A percentile compares a stretch with the other conserved stretches of the same genome.
Evolutionary conservation across 441 rosid genomes (phyloP).

Genomic region (Lepidium campestre): DNA sequence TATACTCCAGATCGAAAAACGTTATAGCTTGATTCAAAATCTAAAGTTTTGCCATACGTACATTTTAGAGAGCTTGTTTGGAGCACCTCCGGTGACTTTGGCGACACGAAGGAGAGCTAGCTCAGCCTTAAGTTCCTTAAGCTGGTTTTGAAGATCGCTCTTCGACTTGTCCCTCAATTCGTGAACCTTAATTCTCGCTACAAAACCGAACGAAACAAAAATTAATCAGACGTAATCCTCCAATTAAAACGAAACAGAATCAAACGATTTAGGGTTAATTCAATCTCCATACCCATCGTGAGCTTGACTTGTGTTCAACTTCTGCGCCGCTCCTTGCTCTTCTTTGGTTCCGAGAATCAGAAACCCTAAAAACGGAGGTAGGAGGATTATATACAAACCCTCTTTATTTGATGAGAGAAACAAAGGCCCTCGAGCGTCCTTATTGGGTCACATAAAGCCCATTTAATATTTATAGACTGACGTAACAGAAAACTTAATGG

Average conservation of each 20-base stretch:
- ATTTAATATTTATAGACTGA: background rate
- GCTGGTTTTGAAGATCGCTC: constrained; percentile 63
- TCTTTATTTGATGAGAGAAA: background rate
- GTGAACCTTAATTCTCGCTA: constrained; percentile 94
- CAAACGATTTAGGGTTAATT: background rate
- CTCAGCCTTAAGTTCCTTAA: constrained; percentile 78
- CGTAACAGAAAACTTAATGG: background rate
- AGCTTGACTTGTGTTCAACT: constrained; percentile 10
- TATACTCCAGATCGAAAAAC: background rate
- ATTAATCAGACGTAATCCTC: background rate
- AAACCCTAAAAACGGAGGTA: constrained; percentile 8
- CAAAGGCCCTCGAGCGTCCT: background rate
- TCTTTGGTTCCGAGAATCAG: constrained; percentile 1
- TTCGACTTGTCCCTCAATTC: constrained; percentile 84
- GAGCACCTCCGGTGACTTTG: constrained; percentile 96
- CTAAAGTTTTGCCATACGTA: constrained; percentile 8
- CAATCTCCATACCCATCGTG: constrained; percentile 24
- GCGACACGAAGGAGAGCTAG: constrained; percentile 94
- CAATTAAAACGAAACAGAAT: background rate
- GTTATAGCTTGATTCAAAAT: background rate
- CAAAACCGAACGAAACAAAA: background rate
- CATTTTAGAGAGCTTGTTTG: constrained; percentile 97
- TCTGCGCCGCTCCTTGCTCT: constrained; percentile 23
- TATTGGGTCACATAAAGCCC: constrained; percentile 14
- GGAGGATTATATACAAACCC: constrained; percentile 1